Evolutionary conservation across 164 flowering plant species (phyloP).

Genomic region (Vitis vinifera): ASM3070453v1 NC_081818.1:6063501-6064000

Average conservation of each 20-base stretch:
- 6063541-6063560: constrained; percentile 22
- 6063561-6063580: constrained; percentile 62
- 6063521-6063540: constrained; percentile 17
- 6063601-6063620: constrained; percentile 41
- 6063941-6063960: constrained; percentile 34
- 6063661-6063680: constrained; percentile 42
- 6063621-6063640: constrained; percentile 38
- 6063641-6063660: constrained; percentile 33
- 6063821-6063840: not conserved
- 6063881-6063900: constrained; percentile 3
- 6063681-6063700: constrained; percentile 32
- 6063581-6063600: constrained; percentile 57
- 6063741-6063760: too few species aligned
- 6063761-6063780: too few species aligned
- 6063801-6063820: not conserved
- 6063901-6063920: constrained; percentile 25
- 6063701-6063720: constrained; percentile 55
- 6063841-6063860: not conserved
- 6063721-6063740: constrained; percentile 44
- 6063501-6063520: constrained; percentile 32
- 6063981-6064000: constrained; percentile 1
- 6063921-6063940: constrained; percentile 27
- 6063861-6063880: not conserved
- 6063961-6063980: not conserved
- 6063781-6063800: too few species aligned